phyloP scores from a whole-genome alignment of 805 yeast species.

The Zygosaccharomyces gambellarensis region DNA sequence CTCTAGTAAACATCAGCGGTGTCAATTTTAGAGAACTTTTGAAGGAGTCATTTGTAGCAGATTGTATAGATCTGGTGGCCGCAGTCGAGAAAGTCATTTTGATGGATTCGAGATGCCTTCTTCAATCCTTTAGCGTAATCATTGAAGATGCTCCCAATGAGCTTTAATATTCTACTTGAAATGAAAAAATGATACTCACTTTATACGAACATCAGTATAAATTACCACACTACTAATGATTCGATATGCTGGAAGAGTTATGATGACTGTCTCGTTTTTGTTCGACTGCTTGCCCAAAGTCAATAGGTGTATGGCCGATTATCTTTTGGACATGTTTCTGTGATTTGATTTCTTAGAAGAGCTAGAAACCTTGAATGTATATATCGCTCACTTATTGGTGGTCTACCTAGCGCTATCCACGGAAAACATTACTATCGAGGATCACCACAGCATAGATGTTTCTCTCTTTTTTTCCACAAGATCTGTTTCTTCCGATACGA shows the following conservation, averaged over 20 bases:
- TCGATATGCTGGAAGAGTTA: background rate
- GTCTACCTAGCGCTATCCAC: too few species aligned
- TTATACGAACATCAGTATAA: background rate
- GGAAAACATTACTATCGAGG: too few species aligned
- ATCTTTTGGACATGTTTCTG: too few species aligned
- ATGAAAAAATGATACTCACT: background rate
- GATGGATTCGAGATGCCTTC: background rate
- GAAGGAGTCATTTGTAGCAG: background rate
- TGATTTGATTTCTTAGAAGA: too few species aligned
- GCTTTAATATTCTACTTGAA: background rate
- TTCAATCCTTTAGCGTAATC: background rate
- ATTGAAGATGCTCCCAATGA: background rate
- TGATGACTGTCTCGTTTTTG: too few species aligned
- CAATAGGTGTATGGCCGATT: too few species aligned
- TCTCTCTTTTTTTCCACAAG: too few species aligned
- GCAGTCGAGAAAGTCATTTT: background rate
- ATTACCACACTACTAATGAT: background rate
- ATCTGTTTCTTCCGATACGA: too few species aligned
- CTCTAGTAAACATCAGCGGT: conserved; percentile 36
- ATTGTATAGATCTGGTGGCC: background rate
- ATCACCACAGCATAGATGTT: too few species aligned
- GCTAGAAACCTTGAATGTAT: too few species aligned
- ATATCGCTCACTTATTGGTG: too few species aligned
- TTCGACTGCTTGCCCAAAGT: too few species aligned
- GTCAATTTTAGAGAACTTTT: background rate